These are phyloP conservation scores for Orychophragmus violaceus DNA, from an alignment of 345 rosid genomes.

Conservation along the genomic window DNA sequence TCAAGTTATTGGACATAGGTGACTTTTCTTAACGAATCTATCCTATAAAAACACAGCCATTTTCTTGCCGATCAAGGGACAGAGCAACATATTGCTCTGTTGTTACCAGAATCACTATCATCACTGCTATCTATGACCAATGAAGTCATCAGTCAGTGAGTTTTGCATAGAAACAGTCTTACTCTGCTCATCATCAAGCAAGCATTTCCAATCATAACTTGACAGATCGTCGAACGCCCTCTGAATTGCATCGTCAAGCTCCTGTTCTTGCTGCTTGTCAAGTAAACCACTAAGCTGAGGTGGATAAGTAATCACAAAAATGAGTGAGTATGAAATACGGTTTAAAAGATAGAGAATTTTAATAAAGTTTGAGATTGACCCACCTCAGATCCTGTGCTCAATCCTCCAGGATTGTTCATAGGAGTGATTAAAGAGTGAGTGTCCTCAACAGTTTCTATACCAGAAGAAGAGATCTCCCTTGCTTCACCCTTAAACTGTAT, in stretches of 20 bases:
- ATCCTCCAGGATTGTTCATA: background rate
- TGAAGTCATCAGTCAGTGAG: background rate
- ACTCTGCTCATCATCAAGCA: background rate
- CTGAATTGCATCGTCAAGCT: background rate
- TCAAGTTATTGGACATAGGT: background rate
- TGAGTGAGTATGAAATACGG: background rate
- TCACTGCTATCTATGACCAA: background rate
- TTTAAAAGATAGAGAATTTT: background rate
- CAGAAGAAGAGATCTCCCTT: background rate
- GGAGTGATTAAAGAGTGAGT: background rate
- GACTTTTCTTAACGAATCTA: background rate
- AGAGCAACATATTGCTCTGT: background rate
- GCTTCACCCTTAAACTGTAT: constrained; percentile 21
- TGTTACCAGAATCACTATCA: background rate
- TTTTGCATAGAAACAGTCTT: background rate
- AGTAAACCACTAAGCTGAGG: background rate
- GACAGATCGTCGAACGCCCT: background rate
- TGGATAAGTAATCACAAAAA: background rate
- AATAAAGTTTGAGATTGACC: background rate
- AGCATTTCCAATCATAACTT: background rate
- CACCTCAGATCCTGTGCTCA: background rate
- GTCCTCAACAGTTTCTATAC: background rate
- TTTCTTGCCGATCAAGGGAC: background rate
- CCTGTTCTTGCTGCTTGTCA: background rate
- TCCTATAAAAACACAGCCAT: background rate